Conservation (phyloP, 257 asterid genomes). For the Fraxinus pennsylvanica region DNA sequence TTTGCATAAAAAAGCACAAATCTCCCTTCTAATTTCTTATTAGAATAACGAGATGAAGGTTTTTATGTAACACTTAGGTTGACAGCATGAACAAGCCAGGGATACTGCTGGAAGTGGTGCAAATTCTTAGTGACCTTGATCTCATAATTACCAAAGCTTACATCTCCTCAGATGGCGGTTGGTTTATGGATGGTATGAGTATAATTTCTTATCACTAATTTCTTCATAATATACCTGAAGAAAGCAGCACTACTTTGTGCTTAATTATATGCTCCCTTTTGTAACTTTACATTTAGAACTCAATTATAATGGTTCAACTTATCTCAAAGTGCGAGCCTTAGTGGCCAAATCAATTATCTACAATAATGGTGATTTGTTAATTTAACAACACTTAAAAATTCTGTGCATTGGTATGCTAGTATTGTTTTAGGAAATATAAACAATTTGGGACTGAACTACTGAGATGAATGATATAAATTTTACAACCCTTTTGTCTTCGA, state of each 20-base stretch:
- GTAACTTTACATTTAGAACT: not conserved
- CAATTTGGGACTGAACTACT: not conserved
- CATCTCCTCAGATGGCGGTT: slow-evolving; percentile 93
- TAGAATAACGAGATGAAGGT: not conserved
- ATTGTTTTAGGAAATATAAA: not conserved
- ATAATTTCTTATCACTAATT: slow-evolving; percentile 14
- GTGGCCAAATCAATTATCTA: not conserved
- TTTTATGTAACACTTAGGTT: slow-evolving; percentile 50
- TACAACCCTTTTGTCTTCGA: no score
- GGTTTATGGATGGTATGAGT: slow-evolving; percentile 97
- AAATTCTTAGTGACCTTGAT: slow-evolving; percentile 85
- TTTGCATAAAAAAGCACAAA: not conserved
- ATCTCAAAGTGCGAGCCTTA: not conserved
- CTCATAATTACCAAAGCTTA: slow-evolving; percentile 91
- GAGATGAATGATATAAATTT: not conserved
- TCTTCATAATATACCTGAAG: slow-evolving; percentile 3
- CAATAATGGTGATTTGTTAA: not conserved
- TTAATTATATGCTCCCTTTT: not conserved
- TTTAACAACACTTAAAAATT: not conserved
- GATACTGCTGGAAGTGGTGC: slow-evolving; percentile 95
- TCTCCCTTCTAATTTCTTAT: not conserved
- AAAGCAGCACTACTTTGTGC: not conserved
- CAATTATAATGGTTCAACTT: slow-evolving; percentile 13
- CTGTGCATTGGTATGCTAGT: not conserved
- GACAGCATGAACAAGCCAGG: slow-evolving; percentile 99